phyloP scores from a whole-genome alignment of 2,329 filamentous ascomycete species.

The Pezicula radicicola region DNA sequence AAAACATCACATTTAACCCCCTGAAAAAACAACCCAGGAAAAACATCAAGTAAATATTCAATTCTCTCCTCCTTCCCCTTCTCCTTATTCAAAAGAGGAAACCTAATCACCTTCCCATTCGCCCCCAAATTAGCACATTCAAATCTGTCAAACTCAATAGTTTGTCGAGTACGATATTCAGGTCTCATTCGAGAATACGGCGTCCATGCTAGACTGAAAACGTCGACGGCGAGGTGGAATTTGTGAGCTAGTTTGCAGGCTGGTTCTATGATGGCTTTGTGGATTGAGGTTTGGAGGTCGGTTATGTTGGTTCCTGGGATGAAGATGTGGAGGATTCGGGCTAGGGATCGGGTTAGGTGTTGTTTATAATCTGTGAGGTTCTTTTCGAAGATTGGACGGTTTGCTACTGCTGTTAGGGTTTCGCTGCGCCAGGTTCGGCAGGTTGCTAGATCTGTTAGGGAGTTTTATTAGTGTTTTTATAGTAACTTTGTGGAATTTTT shows the following conservation, averaged over 20 bases:
- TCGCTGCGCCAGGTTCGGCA: constrained; percentile 9
- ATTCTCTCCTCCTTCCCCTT: not conserved
- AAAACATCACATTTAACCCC: constrained; percentile 5
- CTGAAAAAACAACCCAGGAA: constrained; percentile 2
- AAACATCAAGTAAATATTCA: constrained; percentile 8
- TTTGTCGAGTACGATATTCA: not conserved
- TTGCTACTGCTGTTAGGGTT: constrained; percentile 6
- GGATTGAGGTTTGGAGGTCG: not conserved
- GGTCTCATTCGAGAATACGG: not conserved
- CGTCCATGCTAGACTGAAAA: constrained; percentile 8
- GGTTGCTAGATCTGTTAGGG: not conserved
- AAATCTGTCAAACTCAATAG: not conserved
- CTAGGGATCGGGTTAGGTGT: constrained; percentile 1
- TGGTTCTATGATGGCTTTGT: constrained; percentile 9
- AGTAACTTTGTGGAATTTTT: not conserved
- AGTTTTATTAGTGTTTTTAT: no score
- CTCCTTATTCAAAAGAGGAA: not conserved
- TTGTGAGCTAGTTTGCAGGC: constrained; percentile 11
- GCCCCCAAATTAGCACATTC: constrained; percentile 2
- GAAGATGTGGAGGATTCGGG: constrained; percentile 6
- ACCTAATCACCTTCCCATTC: not conserved
- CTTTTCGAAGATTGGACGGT: constrained; percentile 2
- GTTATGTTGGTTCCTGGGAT: not conserved
- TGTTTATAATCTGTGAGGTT: not conserved
- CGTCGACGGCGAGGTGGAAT: constrained; percentile 10